Conservation (phyloP, 345 rosid species). For the Isatis tinctoria region DNA sequence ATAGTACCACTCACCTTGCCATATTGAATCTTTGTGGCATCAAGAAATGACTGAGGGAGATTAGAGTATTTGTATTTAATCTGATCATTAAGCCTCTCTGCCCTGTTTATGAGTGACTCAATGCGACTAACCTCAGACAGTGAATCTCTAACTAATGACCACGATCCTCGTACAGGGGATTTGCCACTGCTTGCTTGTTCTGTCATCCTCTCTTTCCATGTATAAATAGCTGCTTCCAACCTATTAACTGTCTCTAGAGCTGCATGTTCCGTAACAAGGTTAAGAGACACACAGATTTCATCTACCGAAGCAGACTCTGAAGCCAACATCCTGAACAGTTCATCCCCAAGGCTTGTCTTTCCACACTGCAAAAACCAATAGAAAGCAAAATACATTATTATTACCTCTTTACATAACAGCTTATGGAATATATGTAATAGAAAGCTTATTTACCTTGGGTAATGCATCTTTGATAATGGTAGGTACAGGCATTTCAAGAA, state of each 20-base stretch:
- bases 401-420: background rate
- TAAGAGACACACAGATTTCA: slow-evolving; percentile 45
- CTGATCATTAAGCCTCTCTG: slow-evolving; percentile 46
- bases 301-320: slow-evolving; percentile 40
- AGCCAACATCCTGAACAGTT: slow-evolving; percentile 52
- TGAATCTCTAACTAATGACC: slow-evolving; percentile 74
- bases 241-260: slow-evolving; percentile 58
- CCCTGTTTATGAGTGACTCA: slow-evolving; percentile 55
- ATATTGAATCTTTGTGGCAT: slow-evolving; percentile 75
- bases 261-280: slow-evolving; percentile 53
- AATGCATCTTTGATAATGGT: slow-evolving; percentile 55
- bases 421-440: background rate
- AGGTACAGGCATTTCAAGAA: slow-evolving; percentile 86
- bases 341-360: slow-evolving; percentile 66
- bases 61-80: slow-evolving; percentile 58
- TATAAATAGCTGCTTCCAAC: slow-evolving; percentile 60
- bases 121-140: slow-evolving; percentile 49
- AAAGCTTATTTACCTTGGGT: slow-evolving; percentile 47
- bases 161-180: slow-evolving; percentile 45
- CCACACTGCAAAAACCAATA: slow-evolving; percentile 51
- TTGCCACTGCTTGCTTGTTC: slow-evolving; percentile 36
- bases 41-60: slow-evolving; percentile 83
- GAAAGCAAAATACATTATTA: background rate
- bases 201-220: slow-evolving; percentile 58
- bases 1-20: slow-evolving; percentile 55